Evolutionary conservation across 2,329 filamentous ascomycete genomes (phyloP), one percentile per base, ranked within the genome.

Genomic region (Fragosphaeria purpurea): DNA sequence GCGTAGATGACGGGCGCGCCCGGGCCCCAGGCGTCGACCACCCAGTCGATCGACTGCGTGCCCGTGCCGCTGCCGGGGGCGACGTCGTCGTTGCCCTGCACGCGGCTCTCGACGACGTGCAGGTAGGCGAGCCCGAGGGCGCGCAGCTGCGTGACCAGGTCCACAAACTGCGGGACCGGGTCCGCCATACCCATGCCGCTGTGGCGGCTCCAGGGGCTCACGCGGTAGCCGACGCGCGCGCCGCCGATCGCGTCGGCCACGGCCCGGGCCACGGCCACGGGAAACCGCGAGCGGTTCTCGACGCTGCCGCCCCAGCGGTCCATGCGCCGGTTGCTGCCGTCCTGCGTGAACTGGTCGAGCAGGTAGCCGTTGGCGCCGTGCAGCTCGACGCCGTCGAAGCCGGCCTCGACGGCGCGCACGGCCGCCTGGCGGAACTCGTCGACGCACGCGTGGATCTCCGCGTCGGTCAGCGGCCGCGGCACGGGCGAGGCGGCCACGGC

Each of bases 361-460:
- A 93, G 73, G 62, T 90, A 93, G 0, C 87, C 86, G 60, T 93
- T 86, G 0, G 86, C 88, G 57, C 76, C 79, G 68, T 93, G 88
- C 48, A 94, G 80, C 64, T 82, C 83, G 22, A 86, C 73, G 6
- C 79, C 79, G 59, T 86, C 83, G 55, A 83, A 83, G 0, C 85
- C 86, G 1, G 77, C 80, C 35, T 72, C 70, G 2, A 87, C 63
- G 1, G 84, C 75, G 13, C 79, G 69, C 57, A 72, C 69, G 0
- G 73, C 67, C 0, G 73, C 74, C 0, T 70, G 73, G 2, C 71
- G 75, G 66, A 76, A 88, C 4, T 78, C 76, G 5, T 62, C 62
- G 64, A 86, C 84, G 56, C 83, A 68, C 5, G 74, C 63, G 52
- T 80, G 71, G 53, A 90, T 88, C 40, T 88, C 83, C 1, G 73